Evolutionary conservation across 257 asterid species (phyloP).

Genomic region (Paulownia fortunei): DNA sequence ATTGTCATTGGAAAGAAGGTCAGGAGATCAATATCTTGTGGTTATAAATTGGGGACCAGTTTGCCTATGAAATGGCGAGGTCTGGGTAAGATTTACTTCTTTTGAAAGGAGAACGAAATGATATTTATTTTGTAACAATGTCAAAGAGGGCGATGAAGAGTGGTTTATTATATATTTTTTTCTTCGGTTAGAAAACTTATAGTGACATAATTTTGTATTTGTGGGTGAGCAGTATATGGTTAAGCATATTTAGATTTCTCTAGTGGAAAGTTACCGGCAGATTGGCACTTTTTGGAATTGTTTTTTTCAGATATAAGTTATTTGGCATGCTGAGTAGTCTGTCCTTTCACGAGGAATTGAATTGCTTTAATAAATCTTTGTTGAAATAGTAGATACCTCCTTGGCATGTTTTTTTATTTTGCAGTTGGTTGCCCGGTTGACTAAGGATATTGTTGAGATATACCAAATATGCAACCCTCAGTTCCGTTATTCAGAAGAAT

Average conservation of each 20-base stretch:
- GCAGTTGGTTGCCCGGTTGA: conserved; percentile 93
- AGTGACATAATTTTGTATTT: conserved; percentile 10
- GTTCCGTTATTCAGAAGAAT: conserved; percentile 76
- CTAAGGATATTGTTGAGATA: conserved; percentile 87
- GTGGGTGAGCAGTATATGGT: not conserved
- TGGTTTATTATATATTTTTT: conserved; percentile 1
- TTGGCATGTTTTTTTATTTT: conserved; percentile 32
- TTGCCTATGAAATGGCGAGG: conserved; percentile 20
- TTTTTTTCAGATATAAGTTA: conserved; percentile 3
- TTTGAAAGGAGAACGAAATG: conserved; percentile 4
- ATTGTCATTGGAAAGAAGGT: no score
- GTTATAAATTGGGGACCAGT: not conserved
- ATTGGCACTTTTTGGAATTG: not conserved
- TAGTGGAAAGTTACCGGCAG: not conserved
- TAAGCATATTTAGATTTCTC: conserved; percentile 4
- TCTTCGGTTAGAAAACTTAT: conserved; percentile 1
- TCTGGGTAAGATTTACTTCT: not conserved
- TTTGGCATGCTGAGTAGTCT: conserved; percentile 11
- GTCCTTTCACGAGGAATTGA: conserved; percentile 14
- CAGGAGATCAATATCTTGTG: not conserved
- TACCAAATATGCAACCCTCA: conserved; percentile 88
- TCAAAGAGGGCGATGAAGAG: conserved; percentile 10
- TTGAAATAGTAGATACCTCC: conserved; percentile 30
- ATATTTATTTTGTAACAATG: conserved; percentile 13
- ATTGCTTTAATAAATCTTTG: conserved; percentile 24